These are phyloP conservation scores for Pythium aquatile DNA, from an alignment of 352 stramenopile genomes.

Conservation along the genomic window DNA sequence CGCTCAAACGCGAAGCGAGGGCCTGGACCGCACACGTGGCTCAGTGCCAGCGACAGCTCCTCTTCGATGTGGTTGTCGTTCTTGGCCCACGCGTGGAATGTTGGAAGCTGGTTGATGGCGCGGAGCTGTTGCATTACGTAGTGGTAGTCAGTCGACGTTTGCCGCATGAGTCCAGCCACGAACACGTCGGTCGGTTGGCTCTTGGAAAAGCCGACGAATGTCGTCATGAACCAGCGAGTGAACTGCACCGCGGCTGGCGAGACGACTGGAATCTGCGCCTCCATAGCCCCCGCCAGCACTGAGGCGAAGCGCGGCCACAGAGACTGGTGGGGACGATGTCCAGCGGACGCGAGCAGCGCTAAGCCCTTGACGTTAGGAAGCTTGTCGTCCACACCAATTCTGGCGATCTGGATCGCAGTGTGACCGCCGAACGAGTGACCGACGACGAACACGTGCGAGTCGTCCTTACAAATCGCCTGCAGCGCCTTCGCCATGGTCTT, in stretches of 20 bases:
- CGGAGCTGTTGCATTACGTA: constrained; percentile 10
- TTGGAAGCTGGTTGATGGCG: constrained; percentile 24
- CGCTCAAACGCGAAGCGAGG: constrained; percentile 34
- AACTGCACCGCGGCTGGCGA: not conserved
- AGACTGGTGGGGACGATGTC: constrained; percentile 20
- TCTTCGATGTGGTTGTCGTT: constrained; percentile 33
- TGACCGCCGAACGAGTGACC: constrained; percentile 36
- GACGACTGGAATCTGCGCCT: constrained; percentile 16
- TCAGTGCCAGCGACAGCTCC: constrained; percentile 26
- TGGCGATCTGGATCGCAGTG: constrained; percentile 20
- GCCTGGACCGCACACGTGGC: constrained; percentile 11
- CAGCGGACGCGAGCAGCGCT: constrained; percentile 19
- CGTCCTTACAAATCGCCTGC: constrained; percentile 7
- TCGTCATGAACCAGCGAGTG: constrained; percentile 14
- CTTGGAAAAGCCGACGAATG: constrained; percentile 18
- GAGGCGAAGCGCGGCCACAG: constrained; percentile 3
- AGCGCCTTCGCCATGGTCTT: constrained; percentile 11
- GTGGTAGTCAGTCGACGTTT: constrained; percentile 24
- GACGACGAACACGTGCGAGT: constrained; percentile 26
- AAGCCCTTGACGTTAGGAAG: constrained; percentile 16
- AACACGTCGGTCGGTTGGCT: constrained; percentile 11
- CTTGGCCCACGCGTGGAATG: constrained; percentile 35
- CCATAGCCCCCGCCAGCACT: constrained; percentile 4
- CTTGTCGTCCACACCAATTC: not conserved
- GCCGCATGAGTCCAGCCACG: constrained; percentile 18